Conservation (phyloP, 345 rosid species). For the Lenwebbia sp. region DNA sequence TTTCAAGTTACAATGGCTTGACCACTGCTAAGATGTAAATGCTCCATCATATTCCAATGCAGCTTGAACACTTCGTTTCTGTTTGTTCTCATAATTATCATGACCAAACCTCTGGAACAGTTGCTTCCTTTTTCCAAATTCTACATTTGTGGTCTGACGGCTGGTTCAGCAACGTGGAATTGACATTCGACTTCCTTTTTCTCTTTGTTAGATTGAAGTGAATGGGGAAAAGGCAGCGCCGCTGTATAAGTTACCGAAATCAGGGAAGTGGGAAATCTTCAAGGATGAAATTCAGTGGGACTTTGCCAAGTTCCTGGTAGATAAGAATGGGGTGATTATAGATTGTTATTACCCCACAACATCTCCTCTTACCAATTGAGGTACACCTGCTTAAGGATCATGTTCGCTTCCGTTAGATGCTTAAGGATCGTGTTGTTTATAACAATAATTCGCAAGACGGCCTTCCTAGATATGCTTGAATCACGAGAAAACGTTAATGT, state of each 20-base stretch:
- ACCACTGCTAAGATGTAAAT: background rate
- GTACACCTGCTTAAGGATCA: slow-evolving; percentile 10
- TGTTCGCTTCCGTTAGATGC: background rate
- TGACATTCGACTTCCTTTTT: background rate
- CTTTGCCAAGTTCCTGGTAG: slow-evolving; percentile 76
- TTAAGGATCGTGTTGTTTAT: background rate
- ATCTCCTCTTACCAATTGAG: slow-evolving; percentile 64
- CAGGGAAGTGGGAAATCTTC: slow-evolving; percentile 73
- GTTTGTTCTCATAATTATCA: background rate
- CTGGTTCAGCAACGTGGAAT: background rate
- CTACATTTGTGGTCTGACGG: background rate
- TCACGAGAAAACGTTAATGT: background rate
- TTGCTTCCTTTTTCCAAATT: background rate
- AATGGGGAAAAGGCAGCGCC: slow-evolving; percentile 67
- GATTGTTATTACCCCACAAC: slow-evolving; percentile 83
- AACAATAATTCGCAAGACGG: background rate
- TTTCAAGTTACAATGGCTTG: background rate
- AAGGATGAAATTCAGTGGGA: slow-evolving; percentile 89
- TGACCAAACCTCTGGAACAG: background rate
- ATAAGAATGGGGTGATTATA: no score
- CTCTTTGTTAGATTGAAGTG: slow-evolving; percentile 54
- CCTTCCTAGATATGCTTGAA: background rate
- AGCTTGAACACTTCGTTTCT: background rate
- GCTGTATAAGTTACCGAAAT: slow-evolving; percentile 63
- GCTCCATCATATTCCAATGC: background rate